Conservation (phyloP, 371 early-diverging fungal genomes). For the Rhizoclosmatium hyalinum region DNA sequence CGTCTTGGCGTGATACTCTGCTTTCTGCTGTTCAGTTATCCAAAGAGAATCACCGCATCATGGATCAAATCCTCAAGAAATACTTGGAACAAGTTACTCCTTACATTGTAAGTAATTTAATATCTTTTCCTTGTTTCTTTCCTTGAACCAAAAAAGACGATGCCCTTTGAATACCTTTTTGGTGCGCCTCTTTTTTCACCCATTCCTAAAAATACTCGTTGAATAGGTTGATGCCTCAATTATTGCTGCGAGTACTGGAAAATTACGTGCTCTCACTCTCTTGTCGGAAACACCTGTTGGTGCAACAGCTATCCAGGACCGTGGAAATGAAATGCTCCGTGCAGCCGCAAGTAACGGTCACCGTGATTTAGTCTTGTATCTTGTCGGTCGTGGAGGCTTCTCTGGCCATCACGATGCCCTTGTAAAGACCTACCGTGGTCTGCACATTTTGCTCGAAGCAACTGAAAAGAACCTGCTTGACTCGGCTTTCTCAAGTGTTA, state of each 20-base stretch:
- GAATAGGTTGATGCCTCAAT: neutral
- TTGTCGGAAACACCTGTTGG: neutral
- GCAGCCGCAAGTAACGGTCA: constrained; percentile 18
- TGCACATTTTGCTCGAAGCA: constrained; percentile 17
- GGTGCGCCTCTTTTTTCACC: neutral
- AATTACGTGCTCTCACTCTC: constrained; percentile 3
- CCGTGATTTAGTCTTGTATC: constrained; percentile 18
- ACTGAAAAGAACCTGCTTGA: constrained; percentile 12
- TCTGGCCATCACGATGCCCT: constrained; percentile 18
- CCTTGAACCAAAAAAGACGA: neutral
- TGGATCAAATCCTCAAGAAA: neutral
- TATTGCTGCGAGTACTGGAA: neutral
- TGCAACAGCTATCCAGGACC: neutral
- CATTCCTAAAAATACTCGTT: neutral
- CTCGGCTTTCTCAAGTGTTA: neutral
- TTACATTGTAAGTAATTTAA: neutral
- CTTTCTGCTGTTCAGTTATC: neutral
- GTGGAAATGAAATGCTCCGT: constrained; percentile 7
- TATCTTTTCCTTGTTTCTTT: neutral
- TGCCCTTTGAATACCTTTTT: neutral
- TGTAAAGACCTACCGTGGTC: constrained; percentile 21
- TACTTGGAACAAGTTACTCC: neutral
- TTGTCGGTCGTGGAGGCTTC: constrained; percentile 24
- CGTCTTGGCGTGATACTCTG: neutral
- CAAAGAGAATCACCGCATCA: neutral